Conservation (phyloP, 768 basidiomycete genomes). For the Boletus rubescentipes region DNA sequence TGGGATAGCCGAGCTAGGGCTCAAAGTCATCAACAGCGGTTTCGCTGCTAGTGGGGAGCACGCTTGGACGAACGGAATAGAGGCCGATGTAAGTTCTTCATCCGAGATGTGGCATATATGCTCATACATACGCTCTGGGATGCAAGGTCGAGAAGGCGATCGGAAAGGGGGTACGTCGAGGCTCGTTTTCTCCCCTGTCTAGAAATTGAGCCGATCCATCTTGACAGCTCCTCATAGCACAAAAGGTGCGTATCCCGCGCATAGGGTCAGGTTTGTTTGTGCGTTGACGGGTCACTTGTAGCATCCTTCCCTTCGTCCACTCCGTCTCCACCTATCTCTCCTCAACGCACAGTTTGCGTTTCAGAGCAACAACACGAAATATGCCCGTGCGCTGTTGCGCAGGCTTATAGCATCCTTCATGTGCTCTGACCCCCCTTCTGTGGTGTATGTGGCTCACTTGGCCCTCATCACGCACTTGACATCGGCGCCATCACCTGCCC, state of each 20-base stretch:
- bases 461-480: slow-evolving; percentile 49
- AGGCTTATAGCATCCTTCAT: slow-evolving; percentile 49
- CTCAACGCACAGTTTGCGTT: slow-evolving; percentile 57
- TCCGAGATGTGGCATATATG: not conserved
- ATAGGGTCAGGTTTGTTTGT: slow-evolving; percentile 3
- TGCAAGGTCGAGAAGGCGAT: slow-evolving; percentile 59
- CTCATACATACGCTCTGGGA: not conserved
- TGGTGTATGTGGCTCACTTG: slow-evolving; percentile 56
- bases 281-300: slow-evolving; percentile 24
- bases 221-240: slow-evolving; percentile 50
- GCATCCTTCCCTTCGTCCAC: slow-evolving; percentile 65
- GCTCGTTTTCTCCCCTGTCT: not conserved
- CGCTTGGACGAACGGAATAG: slow-evolving; percentile 50
- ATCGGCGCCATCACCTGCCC: slow-evolving; percentile 13
- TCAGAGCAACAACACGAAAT: slow-evolving; percentile 52
- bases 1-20: slow-evolving; percentile 65
- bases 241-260: slow-evolving; percentile 46
- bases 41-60: slow-evolving; percentile 37
- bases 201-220: not conserved
- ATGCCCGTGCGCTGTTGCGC: slow-evolving; percentile 57
- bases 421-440: slow-evolving; percentile 49
- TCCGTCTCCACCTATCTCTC: slow-evolving; percentile 57
- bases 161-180: slow-evolving; percentile 61
- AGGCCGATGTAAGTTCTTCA: slow-evolving; percentile 45
- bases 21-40: slow-evolving; percentile 52